Percentiles rank a stretch among this genome's conserved stretches.
These are phyloP conservation scores for Parachaetomium inaequale DNA, from an alignment of 495 filamentous ascomycete species.

Conservation along the genomic window DNA sequence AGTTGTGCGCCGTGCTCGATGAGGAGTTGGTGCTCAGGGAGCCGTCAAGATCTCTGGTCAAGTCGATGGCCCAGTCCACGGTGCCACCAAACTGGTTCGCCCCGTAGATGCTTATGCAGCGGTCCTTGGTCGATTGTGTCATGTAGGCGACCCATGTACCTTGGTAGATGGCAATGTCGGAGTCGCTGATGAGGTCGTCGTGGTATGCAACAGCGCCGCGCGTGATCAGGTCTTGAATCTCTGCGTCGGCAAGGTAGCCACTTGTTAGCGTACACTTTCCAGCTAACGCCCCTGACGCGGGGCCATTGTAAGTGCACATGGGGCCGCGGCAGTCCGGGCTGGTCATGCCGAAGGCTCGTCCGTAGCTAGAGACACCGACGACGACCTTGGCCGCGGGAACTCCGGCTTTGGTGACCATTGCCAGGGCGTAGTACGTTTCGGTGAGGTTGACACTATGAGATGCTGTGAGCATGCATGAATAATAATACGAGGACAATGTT, in stretches of 20 bases:
- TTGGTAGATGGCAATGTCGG: conserved; percentile 11
- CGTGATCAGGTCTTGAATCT: background rate
- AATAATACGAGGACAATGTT: too few relatives aligned
- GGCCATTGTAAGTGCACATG: conserved; percentile 18
- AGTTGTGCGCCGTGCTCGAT: too few relatives aligned
- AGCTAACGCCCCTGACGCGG: conserved; percentile 9
- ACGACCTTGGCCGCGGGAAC: conserved; percentile 39
- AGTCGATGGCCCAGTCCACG: conserved; percentile 9
- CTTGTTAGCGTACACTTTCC: conserved; percentile 9
- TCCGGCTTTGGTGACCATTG: conserved; percentile 52
- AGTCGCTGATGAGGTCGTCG: conserved; percentile 2
- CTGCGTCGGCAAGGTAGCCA: too few relatives aligned
- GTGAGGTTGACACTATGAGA: conserved; percentile 37
- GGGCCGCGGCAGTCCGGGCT: conserved; percentile 16
- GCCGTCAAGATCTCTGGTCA: background rate
- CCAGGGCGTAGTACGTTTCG: conserved; percentile 38
- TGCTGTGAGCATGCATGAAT: too few relatives aligned
- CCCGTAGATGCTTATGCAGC: background rate
- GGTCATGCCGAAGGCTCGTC: conserved; percentile 35
- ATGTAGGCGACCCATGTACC: conserved; percentile 13
- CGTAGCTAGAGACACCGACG: conserved; percentile 40
- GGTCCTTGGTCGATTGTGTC: background rate
- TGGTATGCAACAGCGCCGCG: background rate
- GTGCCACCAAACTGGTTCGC: conserved; percentile 14
- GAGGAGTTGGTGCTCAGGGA: too few relatives aligned